Evolutionary conservation across 2,329 filamentous ascomycete species (phyloP), one percentile per base, ranked within the genome.

Genomic region (Penicillium sp.): DNA sequence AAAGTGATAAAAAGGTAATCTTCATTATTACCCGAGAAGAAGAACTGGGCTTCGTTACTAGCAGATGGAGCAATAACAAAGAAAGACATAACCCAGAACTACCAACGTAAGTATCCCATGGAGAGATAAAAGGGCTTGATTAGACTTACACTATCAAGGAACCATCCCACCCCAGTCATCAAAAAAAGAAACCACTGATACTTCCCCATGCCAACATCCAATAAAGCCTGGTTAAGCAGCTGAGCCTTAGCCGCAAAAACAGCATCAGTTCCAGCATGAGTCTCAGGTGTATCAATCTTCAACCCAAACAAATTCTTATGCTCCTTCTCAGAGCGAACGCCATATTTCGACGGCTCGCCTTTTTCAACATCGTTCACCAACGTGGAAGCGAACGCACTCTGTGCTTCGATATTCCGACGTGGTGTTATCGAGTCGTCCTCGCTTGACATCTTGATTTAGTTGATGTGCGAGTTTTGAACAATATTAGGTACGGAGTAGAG

Each of bases 31-130:
- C 53, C 59, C 7, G 61, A 27, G 19, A 56, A 63, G 50, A 65
- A 65, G 55, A 65, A 65, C 19, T 62, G 57, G 16, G 62, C 62
- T 42, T 66, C 64, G 13, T 62, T 62, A 25, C 55, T 47, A n/a
- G 56, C 58, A 21, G 64, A 54, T 7, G 64, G 64, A 2, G 49
- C 58, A 25, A 67, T 64, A 8, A 64, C 42, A 8, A 42, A 29
- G 39, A 67, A 62, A 3, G 63, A 61, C 51, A 55, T 57, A 23
- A 64, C 33, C 64, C 64, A 67, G 52, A 67, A 64, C 64, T 66
- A 27, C 23, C 31, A n/a, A 27, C n/a, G 7, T 16, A 25, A 29
- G 46, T 50, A 23, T 48, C 25, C 45, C 25, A 39, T 44, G 5
- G 33, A 46, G 23, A 13, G 35, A 19, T n/a, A 9, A 7, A 27